A percentile compares a stretch with the other conserved stretches of the same genome.
Conservation (phyloP, 1,284 basidiomycete genomes). For the Athelia sp. region DNA sequence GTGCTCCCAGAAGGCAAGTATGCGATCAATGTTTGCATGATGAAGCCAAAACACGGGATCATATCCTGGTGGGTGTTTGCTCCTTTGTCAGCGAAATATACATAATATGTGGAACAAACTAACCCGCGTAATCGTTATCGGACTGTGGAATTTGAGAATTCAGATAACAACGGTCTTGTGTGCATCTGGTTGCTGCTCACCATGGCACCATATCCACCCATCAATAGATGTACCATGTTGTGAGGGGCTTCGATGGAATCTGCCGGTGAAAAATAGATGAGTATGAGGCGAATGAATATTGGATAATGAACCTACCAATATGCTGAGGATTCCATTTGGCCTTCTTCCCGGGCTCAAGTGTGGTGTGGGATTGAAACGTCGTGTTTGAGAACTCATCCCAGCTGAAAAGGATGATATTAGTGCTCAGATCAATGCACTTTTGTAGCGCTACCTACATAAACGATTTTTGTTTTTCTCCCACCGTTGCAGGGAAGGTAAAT, state of each 20-base stretch:
- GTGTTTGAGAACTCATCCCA: slow-evolving; percentile 1
- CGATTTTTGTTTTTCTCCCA: not conserved
- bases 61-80: slow-evolving; percentile 24
- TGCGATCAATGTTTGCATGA: slow-evolving; percentile 42
- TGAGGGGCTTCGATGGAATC: not conserved
- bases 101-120: slow-evolving; percentile 32
- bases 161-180: not conserved
- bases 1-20: slow-evolving; percentile 10
- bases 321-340: not conserved
- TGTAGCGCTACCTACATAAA: no score
- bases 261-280: not conserved
- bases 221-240: not conserved
- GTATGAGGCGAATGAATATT: no score
- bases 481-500: not conserved
- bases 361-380: not conserved
- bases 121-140: slow-evolving; percentile 27
- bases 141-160: not conserved
- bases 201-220: not conserved
- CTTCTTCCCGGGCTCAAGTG: not conserved
- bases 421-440: not conserved
- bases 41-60: slow-evolving; percentile 48
- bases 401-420: not conserved
- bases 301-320: not conserved
- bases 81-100: slow-evolving; percentile 26
- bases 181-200: not conserved